phyloP scores from a whole-genome alignment of 441 rosid species.

The Adansonia grandidieri region DNA sequence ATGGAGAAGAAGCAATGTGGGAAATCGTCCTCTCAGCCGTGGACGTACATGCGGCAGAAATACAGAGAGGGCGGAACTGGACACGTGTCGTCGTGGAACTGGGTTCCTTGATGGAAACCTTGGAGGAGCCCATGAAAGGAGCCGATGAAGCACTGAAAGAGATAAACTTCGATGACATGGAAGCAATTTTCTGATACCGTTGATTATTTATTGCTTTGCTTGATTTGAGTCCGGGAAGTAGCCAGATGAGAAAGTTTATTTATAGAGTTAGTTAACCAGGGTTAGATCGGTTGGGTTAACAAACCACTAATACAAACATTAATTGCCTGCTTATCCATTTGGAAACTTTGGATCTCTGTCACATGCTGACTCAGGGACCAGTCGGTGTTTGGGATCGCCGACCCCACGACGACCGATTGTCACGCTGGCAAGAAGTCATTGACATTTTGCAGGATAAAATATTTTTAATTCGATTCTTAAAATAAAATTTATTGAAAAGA shows the following conservation, averaged over 20 bases:
- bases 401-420: background rate
- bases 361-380: slow-evolving; percentile 47
- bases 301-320: background rate
- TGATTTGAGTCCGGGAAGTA: background rate
- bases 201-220: background rate
- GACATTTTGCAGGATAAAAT: too few species aligned
- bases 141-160: slow-evolving; percentile 15
- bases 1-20: slow-evolving; percentile 23
- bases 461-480: too few species aligned
- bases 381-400: slow-evolving; percentile 30
- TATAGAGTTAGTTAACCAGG: slow-evolving; percentile 26
- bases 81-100: slow-evolving; percentile 27
- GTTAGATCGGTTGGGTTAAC: slow-evolving; percentile 39
- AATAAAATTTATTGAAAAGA: background rate
- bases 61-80: slow-evolving; percentile 40
- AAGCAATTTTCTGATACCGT: slow-evolving; percentile 31
- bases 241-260: background rate
- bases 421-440: background rate
- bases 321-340: slow-evolving; percentile 29
- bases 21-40: slow-evolving; percentile 33
- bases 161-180: slow-evolving; percentile 31
- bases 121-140: slow-evolving; percentile 22
- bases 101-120: background rate
- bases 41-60: slow-evolving; percentile 44
- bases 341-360: background rate